phyloP scores from a whole-genome alignment of 371 early-diverging fungal genomes.

The Lichtheimia ornata region DNA sequence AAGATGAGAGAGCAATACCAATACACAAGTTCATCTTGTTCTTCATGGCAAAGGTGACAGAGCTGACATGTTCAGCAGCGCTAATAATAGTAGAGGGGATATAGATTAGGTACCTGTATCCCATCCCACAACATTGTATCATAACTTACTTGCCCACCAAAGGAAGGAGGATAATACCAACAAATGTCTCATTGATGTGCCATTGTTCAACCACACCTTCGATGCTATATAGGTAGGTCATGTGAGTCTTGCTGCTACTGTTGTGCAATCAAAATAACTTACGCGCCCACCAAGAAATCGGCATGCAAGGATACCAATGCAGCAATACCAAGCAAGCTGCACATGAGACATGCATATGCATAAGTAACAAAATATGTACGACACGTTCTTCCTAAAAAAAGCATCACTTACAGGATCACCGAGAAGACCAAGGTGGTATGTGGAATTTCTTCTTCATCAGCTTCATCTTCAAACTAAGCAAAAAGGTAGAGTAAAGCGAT shows the following conservation, averaged over 20 bases:
- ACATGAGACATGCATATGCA: not conserved
- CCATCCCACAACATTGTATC: not conserved
- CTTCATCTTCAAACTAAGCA: slow-evolving; percentile 47
- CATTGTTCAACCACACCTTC: slow-evolving; percentile 70
- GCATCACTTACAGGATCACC: slow-evolving; percentile 23
- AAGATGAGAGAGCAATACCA: slow-evolving; percentile 85
- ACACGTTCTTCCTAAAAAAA: not conserved
- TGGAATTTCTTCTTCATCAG: slow-evolving; percentile 51
- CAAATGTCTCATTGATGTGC: slow-evolving; percentile 75
- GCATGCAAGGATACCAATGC: slow-evolving; percentile 76
- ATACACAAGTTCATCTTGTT: slow-evolving; percentile 91
- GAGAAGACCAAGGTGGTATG: slow-evolving; percentile 51
- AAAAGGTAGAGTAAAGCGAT: not conserved
- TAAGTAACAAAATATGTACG: not conserved
- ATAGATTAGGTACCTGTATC: not conserved
- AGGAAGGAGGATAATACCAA: slow-evolving; percentile 85
- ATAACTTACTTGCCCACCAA: slow-evolving; percentile 71
- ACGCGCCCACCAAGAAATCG: slow-evolving; percentile 75
- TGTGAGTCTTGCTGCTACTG: not conserved
- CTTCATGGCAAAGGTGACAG: slow-evolving; percentile 81
- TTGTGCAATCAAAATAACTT: slow-evolving; percentile 18
- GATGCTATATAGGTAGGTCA: slow-evolving; percentile 47
- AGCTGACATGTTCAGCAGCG: slow-evolving; percentile 71
- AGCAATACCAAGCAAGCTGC: slow-evolving; percentile 49
- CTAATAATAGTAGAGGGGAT: slow-evolving; percentile 48